Evolutionary conservation across 192 early-diverging fungal species (phyloP), one percentile per base, ranked within the genome.

Genomic region (Coemansia sp.): DNA sequence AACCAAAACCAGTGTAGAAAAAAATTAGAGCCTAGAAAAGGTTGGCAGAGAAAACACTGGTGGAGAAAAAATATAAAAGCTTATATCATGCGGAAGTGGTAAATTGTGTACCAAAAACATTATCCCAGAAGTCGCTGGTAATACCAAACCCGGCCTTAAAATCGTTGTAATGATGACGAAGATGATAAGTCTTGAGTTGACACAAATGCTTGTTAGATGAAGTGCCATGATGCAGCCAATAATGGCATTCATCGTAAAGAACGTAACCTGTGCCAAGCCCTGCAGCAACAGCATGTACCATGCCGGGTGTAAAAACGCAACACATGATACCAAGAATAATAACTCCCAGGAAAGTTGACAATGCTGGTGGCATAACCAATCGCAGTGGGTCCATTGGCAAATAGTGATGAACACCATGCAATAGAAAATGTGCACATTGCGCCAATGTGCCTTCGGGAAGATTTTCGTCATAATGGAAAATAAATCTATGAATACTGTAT

Each of bases 351-450:
- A 78, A 73, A 2, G 76, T 84, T 59, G 76, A 78, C 54, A 85
- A 87, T 21, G 88, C 92, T 22, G 96, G 94, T 11, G 96, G 96
- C 93, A 96, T 95, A 6, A 98, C 96, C n/a, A 98, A 88, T 9
- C 96, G 89, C 80, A 95, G 68, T 87, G 84, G 90, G 71, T 98
- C 94, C 94, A 96, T 96, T 9, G 96, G 96, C 27, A 98, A 75
- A 76, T 91, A 96, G 72, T 98, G 94, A 78, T 98, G 96, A 32
- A 98, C 92, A 21, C 96, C 96, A 73, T 98, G 96, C 25, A 95
- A 84, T 70, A 92, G 61, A 72, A 98, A 98, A 68, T 98, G 96
- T 6, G 89, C 61, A 5, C 85, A 76, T 64, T 95, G 84, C 17
- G 88, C 88, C 30, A 88, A 59, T 21, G 87, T 89, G 58, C 92